Percentiles rank a stretch among this genome's conserved stretches.
phyloP scores from a whole-genome alignment of 345 rosid species.

The Lepidium didymum region DNA sequence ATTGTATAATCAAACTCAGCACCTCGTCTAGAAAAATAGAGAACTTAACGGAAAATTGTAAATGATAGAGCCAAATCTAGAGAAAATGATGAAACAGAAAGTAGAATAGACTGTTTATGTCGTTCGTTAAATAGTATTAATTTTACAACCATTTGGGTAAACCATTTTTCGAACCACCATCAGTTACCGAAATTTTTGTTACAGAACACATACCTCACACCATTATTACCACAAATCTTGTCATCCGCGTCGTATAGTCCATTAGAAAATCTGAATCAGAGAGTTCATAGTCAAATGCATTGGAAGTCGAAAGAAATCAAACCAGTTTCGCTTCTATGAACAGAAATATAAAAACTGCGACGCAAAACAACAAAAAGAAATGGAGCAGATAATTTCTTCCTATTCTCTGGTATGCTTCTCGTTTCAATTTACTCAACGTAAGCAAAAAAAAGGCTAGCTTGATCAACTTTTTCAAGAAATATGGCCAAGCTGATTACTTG shows the following conservation, averaged over 20 bases:
- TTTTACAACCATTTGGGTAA: background rate
- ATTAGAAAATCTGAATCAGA: conserved; percentile 41
- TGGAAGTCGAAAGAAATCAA: background rate
- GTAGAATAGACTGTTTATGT: background rate
- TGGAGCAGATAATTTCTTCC: background rate
- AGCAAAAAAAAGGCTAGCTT: background rate
- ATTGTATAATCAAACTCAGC: background rate
- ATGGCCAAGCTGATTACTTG: background rate
- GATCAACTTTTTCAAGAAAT: background rate
- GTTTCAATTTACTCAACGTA: background rate
- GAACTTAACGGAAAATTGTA: background rate
- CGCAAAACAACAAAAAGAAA: background rate
- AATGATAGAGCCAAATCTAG: background rate
- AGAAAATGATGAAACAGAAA: background rate
- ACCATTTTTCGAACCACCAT: background rate
- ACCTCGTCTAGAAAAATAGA: background rate
- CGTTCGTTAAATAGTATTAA: background rate
- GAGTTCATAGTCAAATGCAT: conserved; percentile 5
- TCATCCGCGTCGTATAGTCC: conserved; percentile 32
- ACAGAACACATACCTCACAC: conserved; percentile 25
- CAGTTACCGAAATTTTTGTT: background rate
- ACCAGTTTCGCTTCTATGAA: background rate
- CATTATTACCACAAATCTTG: conserved; percentile 10
- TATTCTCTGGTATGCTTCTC: background rate
- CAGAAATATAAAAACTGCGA: background rate